Evolutionary conservation across 495 filamentous ascomycete genomes (phyloP), one percentile per base, ranked within the genome.

Genomic region (Hyphodiscus hymeniophilus): DNA sequence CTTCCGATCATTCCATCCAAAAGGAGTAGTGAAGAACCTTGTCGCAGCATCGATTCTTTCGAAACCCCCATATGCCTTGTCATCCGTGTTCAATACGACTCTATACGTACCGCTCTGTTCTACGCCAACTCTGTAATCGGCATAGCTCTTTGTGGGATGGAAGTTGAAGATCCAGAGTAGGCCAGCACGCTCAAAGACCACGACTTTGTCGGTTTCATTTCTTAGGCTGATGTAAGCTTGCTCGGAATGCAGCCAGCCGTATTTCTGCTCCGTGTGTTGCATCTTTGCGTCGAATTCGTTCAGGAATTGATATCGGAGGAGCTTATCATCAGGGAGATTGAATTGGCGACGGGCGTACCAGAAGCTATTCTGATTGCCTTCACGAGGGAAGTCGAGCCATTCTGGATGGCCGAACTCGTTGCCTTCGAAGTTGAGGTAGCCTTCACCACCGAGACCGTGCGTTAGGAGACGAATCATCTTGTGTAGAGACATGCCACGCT

Each of bases 401-500:
- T 98, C 92, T 0, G 92, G 92, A 64, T 98, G 92, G 1, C 92
- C 92, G 64, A 98, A 98, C 64, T 98, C 92, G 66, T 98, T 98
- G 51, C 91, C 92, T 66, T 95, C 89, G 59, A 98, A 98, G 69
- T 96, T 97, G 44, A 97, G 88, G 59, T 94, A 98, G 32, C 90
- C 92, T 66, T 98, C 92, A 52, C 92, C 92, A 42, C 94, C 92
- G n/a, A 98, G 78, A 24, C 71, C 79, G 66, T 98, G 94, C 18
- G 92, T 98, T 46, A 97, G 68, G 7, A 97, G 78, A 13, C 92
- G 84, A 62, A 98, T 95, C 81, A 97, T 83, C 70, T 98, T 98
- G 76, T 98, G 92, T 21, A 98, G 66, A 7, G 84, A 76, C 69
- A 97, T 81, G 43, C 94, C 92, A 49, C 92, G 81, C 43, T 91